A percentile compares a stretch with the other conserved stretches of the same genome.
These are phyloP conservation scores for Rhodamnia rubescens DNA, from an alignment of 345 rosid species.

Conservation along the genomic window DNA sequence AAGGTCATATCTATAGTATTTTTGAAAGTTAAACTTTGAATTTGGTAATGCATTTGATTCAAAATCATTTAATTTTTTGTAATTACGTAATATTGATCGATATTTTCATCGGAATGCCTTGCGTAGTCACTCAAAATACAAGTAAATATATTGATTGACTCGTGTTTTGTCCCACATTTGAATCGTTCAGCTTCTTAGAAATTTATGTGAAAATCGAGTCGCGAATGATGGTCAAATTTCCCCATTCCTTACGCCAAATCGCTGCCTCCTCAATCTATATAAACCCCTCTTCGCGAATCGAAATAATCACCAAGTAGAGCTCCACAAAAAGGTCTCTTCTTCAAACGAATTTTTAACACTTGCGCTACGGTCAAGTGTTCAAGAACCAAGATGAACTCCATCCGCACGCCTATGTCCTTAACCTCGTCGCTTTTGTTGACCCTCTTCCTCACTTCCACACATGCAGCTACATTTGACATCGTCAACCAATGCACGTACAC, in stretches of 20 bases:
- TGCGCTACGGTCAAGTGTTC: background rate
- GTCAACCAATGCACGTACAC: slow-evolving; percentile 11
- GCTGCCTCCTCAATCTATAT: background rate
- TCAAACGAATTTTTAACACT: background rate
- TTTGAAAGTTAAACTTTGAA: too few species aligned
- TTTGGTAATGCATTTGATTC: too few species aligned
- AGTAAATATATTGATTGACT: background rate
- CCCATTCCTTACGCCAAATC: background rate
- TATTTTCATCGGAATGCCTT: too few species aligned
- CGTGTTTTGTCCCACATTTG: background rate
- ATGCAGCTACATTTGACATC: slow-evolving; percentile 7
- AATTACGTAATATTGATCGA: too few species aligned
- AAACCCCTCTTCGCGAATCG: too few species aligned
- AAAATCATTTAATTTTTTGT: too few species aligned
- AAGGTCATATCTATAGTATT: too few species aligned
- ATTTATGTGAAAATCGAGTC: background rate
- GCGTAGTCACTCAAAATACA: background rate
- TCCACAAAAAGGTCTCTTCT: background rate
- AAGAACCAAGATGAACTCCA: background rate
- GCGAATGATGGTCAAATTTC: background rate
- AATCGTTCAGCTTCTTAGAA: background rate
- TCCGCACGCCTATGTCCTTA: background rate
- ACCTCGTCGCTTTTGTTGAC: background rate
- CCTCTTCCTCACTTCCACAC: background rate
- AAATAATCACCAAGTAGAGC: too few species aligned